phyloP scores from a whole-genome alignment of 768 basidiomycete genomes.

The Leccinum boreale region DNA sequence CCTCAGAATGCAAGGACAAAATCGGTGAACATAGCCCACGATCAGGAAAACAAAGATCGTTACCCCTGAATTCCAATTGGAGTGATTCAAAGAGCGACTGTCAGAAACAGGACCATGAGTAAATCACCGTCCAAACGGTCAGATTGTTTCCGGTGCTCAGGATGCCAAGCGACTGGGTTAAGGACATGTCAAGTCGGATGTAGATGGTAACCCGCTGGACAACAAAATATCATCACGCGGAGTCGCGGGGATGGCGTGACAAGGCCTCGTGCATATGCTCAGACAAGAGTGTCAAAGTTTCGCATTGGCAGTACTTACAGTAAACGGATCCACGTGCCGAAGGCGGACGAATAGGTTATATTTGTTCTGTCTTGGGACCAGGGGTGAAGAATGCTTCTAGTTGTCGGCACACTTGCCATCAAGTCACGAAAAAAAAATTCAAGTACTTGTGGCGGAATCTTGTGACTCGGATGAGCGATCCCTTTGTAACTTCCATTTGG shows the following conservation, averaged over 20 bases:
- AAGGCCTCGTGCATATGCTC: slow-evolving; percentile 3
- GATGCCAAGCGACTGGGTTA: neutral
- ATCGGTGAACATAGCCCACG: too few species aligned
- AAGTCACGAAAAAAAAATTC: neutral
- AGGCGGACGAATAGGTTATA: neutral
- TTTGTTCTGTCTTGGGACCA: neutral
- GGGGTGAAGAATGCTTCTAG: neutral
- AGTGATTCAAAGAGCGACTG: too few species aligned
- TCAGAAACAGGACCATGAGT: neutral
- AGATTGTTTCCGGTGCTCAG: neutral
- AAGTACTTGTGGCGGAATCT: neutral
- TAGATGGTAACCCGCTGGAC: neutral
- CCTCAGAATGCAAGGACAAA: neutral
- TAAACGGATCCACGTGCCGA: neutral
- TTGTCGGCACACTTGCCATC: neutral
- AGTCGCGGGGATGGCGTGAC: slow-evolving; percentile 12
- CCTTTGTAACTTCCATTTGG: too few species aligned
- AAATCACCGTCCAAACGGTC: neutral
- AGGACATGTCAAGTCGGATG: neutral
- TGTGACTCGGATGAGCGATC: neutral
- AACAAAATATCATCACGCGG: slow-evolving; percentile 14
- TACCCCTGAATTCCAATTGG: neutral
- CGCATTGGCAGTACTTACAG: slow-evolving; percentile 2
- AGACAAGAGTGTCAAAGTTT: neutral
- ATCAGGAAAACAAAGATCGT: neutral